phyloP scores from a whole-genome alignment of 1,284 basidiomycete genomes.

The Ceratorhiza oryzae-sativae region DNA sequence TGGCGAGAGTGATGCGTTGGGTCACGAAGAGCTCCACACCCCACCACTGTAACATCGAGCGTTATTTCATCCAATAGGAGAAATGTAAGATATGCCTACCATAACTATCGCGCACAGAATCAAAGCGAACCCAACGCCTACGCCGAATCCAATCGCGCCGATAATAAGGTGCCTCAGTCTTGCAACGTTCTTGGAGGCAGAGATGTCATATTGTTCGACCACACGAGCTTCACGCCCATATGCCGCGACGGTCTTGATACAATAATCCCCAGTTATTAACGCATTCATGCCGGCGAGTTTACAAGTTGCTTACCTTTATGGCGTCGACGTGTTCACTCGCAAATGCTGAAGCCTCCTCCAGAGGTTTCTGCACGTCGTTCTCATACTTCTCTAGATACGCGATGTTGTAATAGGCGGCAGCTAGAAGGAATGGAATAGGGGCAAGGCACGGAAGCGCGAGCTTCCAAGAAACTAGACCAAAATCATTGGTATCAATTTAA shows the following conservation, averaged over 20 bases:
- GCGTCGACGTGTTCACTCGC: slow-evolving; percentile 54
- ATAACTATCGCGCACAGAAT: slow-evolving; percentile 47
- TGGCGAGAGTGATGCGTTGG: slow-evolving; percentile 29
- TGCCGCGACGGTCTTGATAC: slow-evolving; percentile 50
- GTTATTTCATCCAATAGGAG: background rate
- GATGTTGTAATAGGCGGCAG: slow-evolving; percentile 47
- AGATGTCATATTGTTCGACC: slow-evolving; percentile 47
- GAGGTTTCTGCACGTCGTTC: slow-evolving; percentile 43
- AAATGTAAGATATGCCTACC: slow-evolving; percentile 42
- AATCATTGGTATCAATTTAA: background rate
- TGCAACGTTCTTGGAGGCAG: slow-evolving; percentile 44
- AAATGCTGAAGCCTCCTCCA: slow-evolving; percentile 48
- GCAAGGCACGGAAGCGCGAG: slow-evolving; percentile 29
- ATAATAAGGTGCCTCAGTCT: slow-evolving; percentile 46
- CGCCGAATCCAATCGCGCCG: slow-evolving; percentile 50
- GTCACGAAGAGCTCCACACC: slow-evolving; percentile 35
- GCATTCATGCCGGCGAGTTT: background rate
- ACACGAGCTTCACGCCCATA: slow-evolving; percentile 52
- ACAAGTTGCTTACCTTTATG: slow-evolving; percentile 44
- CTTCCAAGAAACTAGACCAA: slow-evolving; percentile 37
- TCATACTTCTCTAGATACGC: slow-evolving; percentile 49
- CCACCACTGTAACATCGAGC: slow-evolving; percentile 21
- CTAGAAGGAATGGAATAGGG: slow-evolving; percentile 28
- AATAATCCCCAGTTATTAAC: no score
- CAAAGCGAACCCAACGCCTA: slow-evolving; percentile 50